Base-by-base conservation (phyloP, 2,329 filamentous ascomycete genomes). In the Cladosporium oxysporum region DNA sequence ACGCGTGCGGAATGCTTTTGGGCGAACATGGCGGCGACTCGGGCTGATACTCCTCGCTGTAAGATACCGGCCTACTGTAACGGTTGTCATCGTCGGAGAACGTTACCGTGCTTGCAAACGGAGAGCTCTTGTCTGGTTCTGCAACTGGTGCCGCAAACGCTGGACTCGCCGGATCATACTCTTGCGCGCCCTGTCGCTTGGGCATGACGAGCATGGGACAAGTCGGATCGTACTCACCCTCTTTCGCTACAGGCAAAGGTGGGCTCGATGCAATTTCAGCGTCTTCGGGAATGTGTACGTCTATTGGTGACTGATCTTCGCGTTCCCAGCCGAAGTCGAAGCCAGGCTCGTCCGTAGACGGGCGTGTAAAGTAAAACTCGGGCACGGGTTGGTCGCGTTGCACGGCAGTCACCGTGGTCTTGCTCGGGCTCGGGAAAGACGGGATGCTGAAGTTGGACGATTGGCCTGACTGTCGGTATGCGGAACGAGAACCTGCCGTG, bases 11-110 rank as follows among this genome's bases (percentile, higher is more conserved):
- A 12, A 73, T 66, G 0, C 75, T 76, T 66, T 79, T 79, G 1
- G 79, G 79, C 8, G 78, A 80, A 62, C 76, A 76, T 7, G 78
- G 75, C 1, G 78, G 78, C 14, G 77, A 78, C 14, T 73, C 70
- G n/a, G 66, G 50, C 49, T 67, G 68, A 59, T 53, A 59, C 29
- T 66, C 67, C 11, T 65, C 64, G 29, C 61, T 66, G 47, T 69
- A 70, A 29, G 66, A 67, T 3, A 64, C 55, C 18, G 67, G 67
- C 8, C 67, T 64, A 58, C 68, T 72, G 28, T 63, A 57, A 8
- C 61, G 50, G 18, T 35, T 31, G 14, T 44, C 37, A 10, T 49
- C 50, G 29, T 66, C 64, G 10, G 64, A 66, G 64, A 66, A 62
- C 1, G 64, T 66, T 12, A 62, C 52, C 5, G 64, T 66, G 14